These are phyloP conservation scores for Rauvolfia tetraphylla DNA, from an alignment of 257 asterid species.

Conservation along the genomic window DNA sequence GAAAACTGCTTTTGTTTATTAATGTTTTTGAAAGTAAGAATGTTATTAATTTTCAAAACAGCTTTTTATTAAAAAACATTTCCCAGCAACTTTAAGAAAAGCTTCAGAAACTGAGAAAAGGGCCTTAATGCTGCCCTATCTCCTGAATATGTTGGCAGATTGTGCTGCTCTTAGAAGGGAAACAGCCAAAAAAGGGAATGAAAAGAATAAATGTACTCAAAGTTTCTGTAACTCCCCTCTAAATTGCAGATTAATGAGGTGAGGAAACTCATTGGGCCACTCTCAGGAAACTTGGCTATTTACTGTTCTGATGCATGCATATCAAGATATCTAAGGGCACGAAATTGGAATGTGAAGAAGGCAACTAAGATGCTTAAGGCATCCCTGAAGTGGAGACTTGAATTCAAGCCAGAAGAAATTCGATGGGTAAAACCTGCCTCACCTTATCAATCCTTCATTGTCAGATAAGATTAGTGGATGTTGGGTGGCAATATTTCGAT, in stretches of 20 bases:
- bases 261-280: slow-evolving; percentile 63
- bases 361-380: slow-evolving; percentile 88
- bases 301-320: slow-evolving; percentile 71
- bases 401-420: slow-evolving; percentile 75
- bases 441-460: neutral
- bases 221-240: neutral
- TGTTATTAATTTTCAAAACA: too few relatives aligned
- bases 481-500: slow-evolving; percentile 3
- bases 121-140: neutral
- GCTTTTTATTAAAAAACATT: neutral
- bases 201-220: neutral
- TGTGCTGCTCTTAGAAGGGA: neutral
- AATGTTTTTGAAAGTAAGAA: too few relatives aligned
- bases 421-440: slow-evolving; percentile 56
- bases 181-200: neutral
- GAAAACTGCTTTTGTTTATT: too few relatives aligned
- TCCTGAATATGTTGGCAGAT: neutral
- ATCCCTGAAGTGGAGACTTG: slow-evolving; percentile 74
- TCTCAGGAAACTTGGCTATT: slow-evolving; percentile 49
- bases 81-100: too few relatives aligned
- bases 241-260: slow-evolving; percentile 70
- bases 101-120: neutral
- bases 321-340: slow-evolving; percentile 70
- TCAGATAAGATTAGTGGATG: neutral
- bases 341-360: slow-evolving; percentile 85